Evolutionary conservation across 306 rosid species (phyloP), one percentile per base, ranked within the genome.

Genomic region (Arachis stenosperma): DNA sequence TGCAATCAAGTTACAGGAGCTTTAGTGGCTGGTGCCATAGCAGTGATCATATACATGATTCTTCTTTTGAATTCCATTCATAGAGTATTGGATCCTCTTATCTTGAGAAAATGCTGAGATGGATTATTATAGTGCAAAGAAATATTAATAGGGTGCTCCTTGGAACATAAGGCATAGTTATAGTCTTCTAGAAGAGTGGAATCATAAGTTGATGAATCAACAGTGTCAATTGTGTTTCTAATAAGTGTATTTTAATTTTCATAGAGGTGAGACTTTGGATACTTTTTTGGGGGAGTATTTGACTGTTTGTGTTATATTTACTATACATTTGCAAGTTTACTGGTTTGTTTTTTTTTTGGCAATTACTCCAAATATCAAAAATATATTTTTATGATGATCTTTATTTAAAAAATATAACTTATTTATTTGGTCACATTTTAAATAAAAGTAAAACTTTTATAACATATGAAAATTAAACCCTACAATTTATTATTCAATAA

Each of bases 1-100:
- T 92, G 98, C n/a, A 29, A 84, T 61, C 84, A 82, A 33, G 87
- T 85, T 0, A 75, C 74, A 37, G 92, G 89, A 65, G 86, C 98
- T 68, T 62, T 92, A 22, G 14, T 62, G 0, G 86, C 85, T 3
- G 90, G 94, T 41, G 81, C 81, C 27, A 36, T 62, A 2, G 96
- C 81, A 11, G 61, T 85, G 9, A 14, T 84, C 3, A 6, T 82
- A 7, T 92, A 88, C 46, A 0, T 66, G 14, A 9, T 81, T 80
- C 86, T 90, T 73, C 79, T 90, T 61, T 53, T 88, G 48, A 70
- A 88, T 81, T 77, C 91, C 41, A 64, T 91, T 74, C 90, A 89
- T 68, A 70, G 63, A 15, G 76, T 76, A 27, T 58, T 91, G 3
- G 95, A 89, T 37, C 97, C 95, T 63, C 85, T 91, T 29, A 90